phyloP scores from a whole-genome alignment of 2,329 filamentous ascomycete genomes.

The Alternaria triticina region DNA sequence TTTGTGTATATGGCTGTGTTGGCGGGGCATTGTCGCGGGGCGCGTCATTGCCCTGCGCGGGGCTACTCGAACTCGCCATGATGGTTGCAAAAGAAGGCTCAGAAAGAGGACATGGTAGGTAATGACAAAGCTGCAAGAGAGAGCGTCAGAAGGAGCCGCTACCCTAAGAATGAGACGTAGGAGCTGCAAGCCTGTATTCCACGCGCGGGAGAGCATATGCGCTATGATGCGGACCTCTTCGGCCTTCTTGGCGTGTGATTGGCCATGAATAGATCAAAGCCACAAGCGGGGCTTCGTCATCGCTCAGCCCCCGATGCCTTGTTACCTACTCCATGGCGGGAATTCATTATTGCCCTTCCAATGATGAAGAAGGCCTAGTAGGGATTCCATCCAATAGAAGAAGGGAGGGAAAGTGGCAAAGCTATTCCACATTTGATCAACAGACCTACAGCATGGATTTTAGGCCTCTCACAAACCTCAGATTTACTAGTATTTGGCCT shows the following conservation, averaged over 20 bases:
- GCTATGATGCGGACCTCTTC: slow-evolving; percentile 17
- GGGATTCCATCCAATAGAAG: too few relatives aligned
- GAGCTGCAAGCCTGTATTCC: slow-evolving; percentile 9
- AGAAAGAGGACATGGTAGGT: slow-evolving; percentile 5
- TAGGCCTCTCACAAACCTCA: too few relatives aligned
- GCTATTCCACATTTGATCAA: too few relatives aligned
- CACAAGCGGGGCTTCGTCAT: slow-evolving; percentile 19
- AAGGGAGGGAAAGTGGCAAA: too few relatives aligned
- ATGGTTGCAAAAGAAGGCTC: neutral
- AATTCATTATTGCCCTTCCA: neutral
- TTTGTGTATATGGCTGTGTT: slow-evolving; percentile 18
- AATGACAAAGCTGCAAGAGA: neutral
- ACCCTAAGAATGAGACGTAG: neutral
- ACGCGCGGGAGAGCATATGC: neutral
- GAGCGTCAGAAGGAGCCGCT: neutral
- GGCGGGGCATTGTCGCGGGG: slow-evolving; percentile 28
- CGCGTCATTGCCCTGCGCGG: slow-evolving; percentile 20
- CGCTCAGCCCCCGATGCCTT: slow-evolving; percentile 2
- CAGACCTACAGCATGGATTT: too few relatives aligned
- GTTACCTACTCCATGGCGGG: slow-evolving; percentile 1
- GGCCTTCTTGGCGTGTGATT: slow-evolving; percentile 12
- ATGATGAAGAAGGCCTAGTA: neutral
- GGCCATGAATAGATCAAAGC: slow-evolving; percentile 3
- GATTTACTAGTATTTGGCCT: too few relatives aligned
- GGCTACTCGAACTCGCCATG: slow-evolving; percentile 31